Percentiles rank a stretch among this genome's conserved stretches.
Conservation (phyloP, 2,329 filamentous ascomycete genomes). For the Sporothrix schenckii region DNA sequence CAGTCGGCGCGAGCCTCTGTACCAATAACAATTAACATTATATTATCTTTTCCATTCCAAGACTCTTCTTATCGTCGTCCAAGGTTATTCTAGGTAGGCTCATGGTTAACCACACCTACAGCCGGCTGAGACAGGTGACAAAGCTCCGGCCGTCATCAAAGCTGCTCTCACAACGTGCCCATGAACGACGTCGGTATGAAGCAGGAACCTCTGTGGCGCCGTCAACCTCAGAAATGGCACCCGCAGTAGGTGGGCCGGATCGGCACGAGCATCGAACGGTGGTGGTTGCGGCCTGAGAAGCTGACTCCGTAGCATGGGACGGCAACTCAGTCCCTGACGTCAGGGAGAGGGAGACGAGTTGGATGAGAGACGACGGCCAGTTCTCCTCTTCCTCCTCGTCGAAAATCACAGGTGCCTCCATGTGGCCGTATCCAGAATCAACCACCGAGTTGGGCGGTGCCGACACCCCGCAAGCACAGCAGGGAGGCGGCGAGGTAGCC, state of each 20-base stretch:
- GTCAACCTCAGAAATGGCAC: not conserved
- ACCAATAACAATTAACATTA: not conserved
- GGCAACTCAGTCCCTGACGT: not conserved
- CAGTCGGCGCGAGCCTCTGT: not conserved
- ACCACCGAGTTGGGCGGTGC: conserved; percentile 21
- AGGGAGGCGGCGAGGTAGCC: not conserved
- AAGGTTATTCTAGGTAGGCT: not conserved
- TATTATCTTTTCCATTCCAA: not conserved
- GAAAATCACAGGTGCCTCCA: conserved; percentile 7
- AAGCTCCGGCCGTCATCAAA: conserved; percentile 9
- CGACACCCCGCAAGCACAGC: not conserved
- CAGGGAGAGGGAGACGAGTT: not conserved
- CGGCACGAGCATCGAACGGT: not conserved
- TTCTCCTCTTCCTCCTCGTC: not conserved
- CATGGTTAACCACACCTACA: too few relatives aligned
- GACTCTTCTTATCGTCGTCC: not conserved
- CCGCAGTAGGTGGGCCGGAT: not conserved
- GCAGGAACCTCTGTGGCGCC: not conserved
- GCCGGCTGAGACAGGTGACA: conserved; percentile 9
- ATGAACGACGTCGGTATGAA: not conserved
- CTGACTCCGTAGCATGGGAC: not conserved
- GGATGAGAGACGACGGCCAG: not conserved
- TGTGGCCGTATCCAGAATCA: conserved; percentile 14
- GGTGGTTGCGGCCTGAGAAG: too few relatives aligned
- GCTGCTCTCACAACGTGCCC: not conserved